A percentile compares a stretch with the other conserved stretches of the same genome.
phyloP scores from a whole-genome alignment of 345 rosid genomes.

The Stellera chamaejasme region DNA sequence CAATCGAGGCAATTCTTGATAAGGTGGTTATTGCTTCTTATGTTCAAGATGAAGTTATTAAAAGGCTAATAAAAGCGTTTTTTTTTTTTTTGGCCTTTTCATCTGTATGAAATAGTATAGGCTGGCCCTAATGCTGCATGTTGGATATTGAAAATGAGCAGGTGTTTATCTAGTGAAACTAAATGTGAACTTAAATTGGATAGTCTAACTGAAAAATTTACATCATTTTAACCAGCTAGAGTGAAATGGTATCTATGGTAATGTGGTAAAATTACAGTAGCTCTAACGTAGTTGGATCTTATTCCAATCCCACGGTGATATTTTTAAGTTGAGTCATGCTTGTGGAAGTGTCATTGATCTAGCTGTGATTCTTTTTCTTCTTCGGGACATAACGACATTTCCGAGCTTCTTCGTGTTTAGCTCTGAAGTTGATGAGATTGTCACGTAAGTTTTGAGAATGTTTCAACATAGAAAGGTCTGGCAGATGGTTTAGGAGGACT shows the following conservation, averaged over 20 bases:
- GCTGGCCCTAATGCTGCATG: no score
- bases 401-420: slow-evolving; percentile 93
- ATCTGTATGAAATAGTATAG: not conserved
- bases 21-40: slow-evolving; percentile 36
- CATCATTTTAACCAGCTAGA: no score
- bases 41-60: not conserved
- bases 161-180: no score
- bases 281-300: no score
- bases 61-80: not conserved
- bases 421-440: slow-evolving; percentile 89
- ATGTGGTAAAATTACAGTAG: no score
- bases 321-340: not conserved
- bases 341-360: not conserved
- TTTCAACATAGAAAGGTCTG: no score
- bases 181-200: no score
- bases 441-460: slow-evolving; percentile 26
- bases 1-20: slow-evolving; percentile 88
- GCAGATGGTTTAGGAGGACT: not conserved
- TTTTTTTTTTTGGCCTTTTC: not conserved
- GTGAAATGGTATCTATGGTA: no score
- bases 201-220: no score
- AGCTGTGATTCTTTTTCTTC: not conserved
- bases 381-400: slow-evolving; percentile 94
- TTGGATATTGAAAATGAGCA: no score
- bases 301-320: not conserved